Percentiles rank a stretch among this genome's conserved stretches.
These are phyloP conservation scores for Akanthomyces dipterigenus DNA, from an alignment of 2,329 filamentous ascomycete species.

Conservation along the genomic window DNA sequence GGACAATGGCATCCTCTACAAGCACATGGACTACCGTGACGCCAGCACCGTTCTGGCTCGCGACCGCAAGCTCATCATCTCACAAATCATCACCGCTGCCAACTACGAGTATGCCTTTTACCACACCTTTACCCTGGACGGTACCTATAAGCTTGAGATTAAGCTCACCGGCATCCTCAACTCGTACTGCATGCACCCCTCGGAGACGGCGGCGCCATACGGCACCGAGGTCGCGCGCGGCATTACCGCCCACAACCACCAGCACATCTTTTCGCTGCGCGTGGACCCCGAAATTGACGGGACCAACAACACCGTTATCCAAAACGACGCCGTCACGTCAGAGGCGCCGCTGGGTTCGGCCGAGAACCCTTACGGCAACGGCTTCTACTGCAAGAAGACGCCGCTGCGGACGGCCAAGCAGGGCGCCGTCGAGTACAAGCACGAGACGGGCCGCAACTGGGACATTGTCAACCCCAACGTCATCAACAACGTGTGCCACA, in stretches of 20 bases:
- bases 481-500: slow-evolving; percentile 34
- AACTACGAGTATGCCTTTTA: slow-evolving; percentile 55
- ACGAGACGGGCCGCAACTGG: slow-evolving; percentile 30
- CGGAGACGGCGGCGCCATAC: slow-evolving; percentile 35
- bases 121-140: slow-evolving; percentile 41
- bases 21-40: slow-evolving; percentile 58
- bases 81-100: slow-evolving; percentile 58
- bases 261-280: slow-evolving; percentile 62
- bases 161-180: slow-evolving; percentile 46
- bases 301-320: slow-evolving; percentile 56
- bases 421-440: slow-evolving; percentile 19
- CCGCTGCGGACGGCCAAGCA: slow-evolving; percentile 19
- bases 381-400: slow-evolving; percentile 46
- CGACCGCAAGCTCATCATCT: slow-evolving; percentile 53
- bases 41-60: slow-evolving; percentile 51
- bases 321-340: slow-evolving; percentile 59
- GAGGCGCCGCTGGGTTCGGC: slow-evolving; percentile 56
- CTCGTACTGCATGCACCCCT: slow-evolving; percentile 34
- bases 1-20: slow-evolving; percentile 54
- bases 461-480: slow-evolving; percentile 39
- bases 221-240: slow-evolving; percentile 59
- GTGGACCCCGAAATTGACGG: slow-evolving; percentile 62
- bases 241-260: slow-evolving; percentile 60
- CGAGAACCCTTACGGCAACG: slow-evolving; percentile 70
- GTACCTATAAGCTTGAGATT: slow-evolving; percentile 57